phyloP scores from a whole-genome alignment of 2,329 filamentous ascomycete genomes.

The Hyphodiscus sp. region DNA sequence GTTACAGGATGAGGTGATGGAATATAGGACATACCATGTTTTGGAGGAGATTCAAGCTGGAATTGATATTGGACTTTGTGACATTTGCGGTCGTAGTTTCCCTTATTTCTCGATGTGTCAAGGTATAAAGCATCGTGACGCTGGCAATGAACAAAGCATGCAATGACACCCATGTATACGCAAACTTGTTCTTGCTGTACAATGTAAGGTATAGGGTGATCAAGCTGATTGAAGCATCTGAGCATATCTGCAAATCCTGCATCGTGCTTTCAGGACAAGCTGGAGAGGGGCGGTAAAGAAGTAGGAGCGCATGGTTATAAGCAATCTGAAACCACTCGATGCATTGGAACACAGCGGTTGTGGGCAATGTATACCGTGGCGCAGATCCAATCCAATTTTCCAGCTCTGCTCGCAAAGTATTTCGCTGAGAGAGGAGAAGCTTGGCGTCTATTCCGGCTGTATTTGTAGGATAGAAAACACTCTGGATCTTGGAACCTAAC shows the following conservation, averaged over 20 bases:
- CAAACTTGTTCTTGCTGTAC: slow-evolving; percentile 3
- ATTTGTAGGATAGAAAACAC: slow-evolving; percentile 1
- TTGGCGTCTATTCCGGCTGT: neutral
- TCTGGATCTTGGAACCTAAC: neutral
- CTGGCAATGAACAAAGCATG: slow-evolving; percentile 1
- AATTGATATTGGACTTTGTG: slow-evolving; percentile 2
- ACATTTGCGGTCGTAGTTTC: neutral
- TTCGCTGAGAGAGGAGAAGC: neutral
- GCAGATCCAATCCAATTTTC: neutral
- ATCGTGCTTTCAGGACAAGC: neutral
- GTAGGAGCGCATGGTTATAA: slow-evolving; percentile 2
- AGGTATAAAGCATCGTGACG: slow-evolving; percentile 2
- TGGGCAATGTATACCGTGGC: slow-evolving; percentile 1
- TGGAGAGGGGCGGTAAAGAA: slow-evolving; percentile 2
- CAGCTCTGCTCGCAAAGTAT: neutral
- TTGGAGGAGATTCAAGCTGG: neutral
- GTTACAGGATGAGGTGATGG: no score
- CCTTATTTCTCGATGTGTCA: neutral
- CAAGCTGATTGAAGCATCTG: slow-evolving; percentile 1
- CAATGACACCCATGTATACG: slow-evolving; percentile 1
- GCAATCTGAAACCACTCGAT: slow-evolving; percentile 4
- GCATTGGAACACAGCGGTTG: neutral
- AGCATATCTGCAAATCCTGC: neutral
- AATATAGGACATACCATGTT: neutral
- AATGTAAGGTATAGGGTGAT: slow-evolving; percentile 1